Evolutionary conservation across 768 basidiomycete species (phyloP), one percentile per base, ranked within the genome.

Genomic region (Baorangia bicolor): DNA sequence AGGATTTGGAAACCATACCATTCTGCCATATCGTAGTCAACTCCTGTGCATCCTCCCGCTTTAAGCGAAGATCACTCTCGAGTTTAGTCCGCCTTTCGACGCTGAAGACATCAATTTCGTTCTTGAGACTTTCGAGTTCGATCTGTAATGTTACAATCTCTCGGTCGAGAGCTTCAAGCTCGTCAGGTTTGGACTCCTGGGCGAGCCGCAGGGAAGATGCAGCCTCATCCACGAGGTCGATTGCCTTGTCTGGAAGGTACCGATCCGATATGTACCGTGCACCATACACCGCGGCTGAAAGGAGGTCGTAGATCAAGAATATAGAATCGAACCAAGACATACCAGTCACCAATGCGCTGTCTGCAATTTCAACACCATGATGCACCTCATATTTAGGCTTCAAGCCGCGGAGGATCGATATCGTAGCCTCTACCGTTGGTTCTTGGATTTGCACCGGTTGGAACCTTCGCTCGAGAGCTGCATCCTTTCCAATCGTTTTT

Each of bases 211-310:
- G 77, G 0, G 92, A 80, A 2, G 91, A 90, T 1, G 92, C 90
- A 4, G 94, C 94, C 71, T 98, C 96, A 70, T 98, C 96, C 1
- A 98, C 84, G 3, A 97, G 80, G 69, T 96, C 92, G 40, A 93
- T 91, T 11, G 91, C 89, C 68, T 95, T 95, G 73, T 97, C 94
- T 0, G 94, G 94, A 2, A 96, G 79, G 69, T 83, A 94, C 4
- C 93, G 81, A 68, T 93, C 90, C 0, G 92, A 87, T 60, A 96
- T 87, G 64, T 95, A 95, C 18, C 92, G 82, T 23, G 91, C 84
- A 7, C 83, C 77, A 61, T 95, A 94, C 2, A 94, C 84, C 1
- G 92, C 91, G 25, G 94, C 93, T 87, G 27, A 28, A 38, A 51
- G 16, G 34, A 43, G 25, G 20, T 34, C 18, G 18, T 51, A n/a